Conservation (phyloP, 805 yeast species). For the Candida argentea region DNA sequence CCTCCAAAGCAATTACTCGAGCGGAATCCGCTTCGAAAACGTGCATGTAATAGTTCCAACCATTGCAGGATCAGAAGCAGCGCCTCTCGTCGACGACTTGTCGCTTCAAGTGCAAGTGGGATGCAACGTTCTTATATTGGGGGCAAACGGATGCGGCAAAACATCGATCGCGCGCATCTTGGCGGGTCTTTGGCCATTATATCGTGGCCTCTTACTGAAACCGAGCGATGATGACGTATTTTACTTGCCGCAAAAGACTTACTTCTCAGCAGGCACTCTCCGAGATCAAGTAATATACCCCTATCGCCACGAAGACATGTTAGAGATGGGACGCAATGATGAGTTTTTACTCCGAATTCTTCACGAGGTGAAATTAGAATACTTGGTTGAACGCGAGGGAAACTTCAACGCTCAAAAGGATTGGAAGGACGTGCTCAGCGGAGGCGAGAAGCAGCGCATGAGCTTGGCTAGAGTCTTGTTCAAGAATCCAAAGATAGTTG, state of each 20-base stretch:
- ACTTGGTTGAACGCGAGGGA: conserved; percentile 60
- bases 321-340: conserved; percentile 62
- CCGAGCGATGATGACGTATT: conserved; percentile 62
- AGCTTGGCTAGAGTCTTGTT: conserved; percentile 79
- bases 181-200: conserved; percentile 89
- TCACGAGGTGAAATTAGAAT: conserved; percentile 70
- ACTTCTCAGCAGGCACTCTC: conserved; percentile 72
- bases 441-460: conserved; percentile 92
- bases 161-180: conserved; percentile 75
- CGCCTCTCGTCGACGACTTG: conserved; percentile 48
- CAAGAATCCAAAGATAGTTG: conserved; percentile 71
- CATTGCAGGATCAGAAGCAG: conserved; percentile 46
- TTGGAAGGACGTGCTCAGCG: conserved; percentile 89
- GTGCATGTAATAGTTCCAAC: conserved; percentile 78
- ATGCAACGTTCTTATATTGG: conserved; percentile 69
- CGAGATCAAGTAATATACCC: conserved; percentile 92
- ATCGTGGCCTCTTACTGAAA: conserved; percentile 70
- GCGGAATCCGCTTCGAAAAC: conserved; percentile 73
- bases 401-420: conserved; percentile 47
- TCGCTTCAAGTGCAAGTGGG: conserved; percentile 50
- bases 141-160: conserved; percentile 86
- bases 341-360: conserved; percentile 56
- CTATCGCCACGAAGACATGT: conserved; percentile 64
- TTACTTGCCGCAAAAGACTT: conserved; percentile 80
- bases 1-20: conserved; percentile 57